These are phyloP conservation scores for Hericium erinaceus DNA, from an alignment of 768 basidiomycete genomes.

Conservation along the genomic window DNA sequence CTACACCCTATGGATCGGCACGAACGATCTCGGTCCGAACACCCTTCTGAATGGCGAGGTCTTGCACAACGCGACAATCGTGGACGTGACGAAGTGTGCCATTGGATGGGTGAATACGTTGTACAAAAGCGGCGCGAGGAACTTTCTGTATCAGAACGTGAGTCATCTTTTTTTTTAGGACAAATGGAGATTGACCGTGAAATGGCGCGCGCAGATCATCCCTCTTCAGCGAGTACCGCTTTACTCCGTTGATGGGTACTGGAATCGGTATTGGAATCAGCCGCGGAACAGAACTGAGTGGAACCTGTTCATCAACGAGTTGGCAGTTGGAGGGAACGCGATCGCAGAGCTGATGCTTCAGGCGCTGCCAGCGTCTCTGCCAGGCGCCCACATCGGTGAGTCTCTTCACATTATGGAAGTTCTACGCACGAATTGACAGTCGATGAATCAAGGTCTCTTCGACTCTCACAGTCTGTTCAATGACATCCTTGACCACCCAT, in stretches of 20 bases:
- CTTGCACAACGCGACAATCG: slow-evolving; percentile 37
- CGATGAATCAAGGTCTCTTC: slow-evolving; percentile 16
- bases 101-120: slow-evolving; percentile 50
- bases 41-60: slow-evolving; percentile 44
- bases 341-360: slow-evolving; percentile 19
- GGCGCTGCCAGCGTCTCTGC: slow-evolving; percentile 17
- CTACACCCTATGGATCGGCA: slow-evolving; percentile 60
- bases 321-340: slow-evolving; percentile 23
- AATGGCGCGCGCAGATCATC: slow-evolving; percentile 22
- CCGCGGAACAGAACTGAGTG: slow-evolving; percentile 26
- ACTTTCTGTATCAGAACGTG: slow-evolving; percentile 65
- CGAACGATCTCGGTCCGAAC: slow-evolving; percentile 46
- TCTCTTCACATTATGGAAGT: neutral
- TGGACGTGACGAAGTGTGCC: slow-evolving; percentile 48
- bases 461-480: neutral
- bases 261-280: slow-evolving; percentile 24
- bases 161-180: slow-evolving; percentile 12
- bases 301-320: slow-evolving; percentile 25
- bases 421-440: neutral
- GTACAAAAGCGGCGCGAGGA: slow-evolving; percentile 50
- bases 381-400: slow-evolving; percentile 50
- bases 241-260: slow-evolving; percentile 24
- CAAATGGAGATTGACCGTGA: neutral
- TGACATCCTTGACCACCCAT: neutral
- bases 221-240: slow-evolving; percentile 22